Evolutionary conservation across 768 basidiomycete species (phyloP).

Genomic region (Tricholoma hemisulphureum): DNA sequence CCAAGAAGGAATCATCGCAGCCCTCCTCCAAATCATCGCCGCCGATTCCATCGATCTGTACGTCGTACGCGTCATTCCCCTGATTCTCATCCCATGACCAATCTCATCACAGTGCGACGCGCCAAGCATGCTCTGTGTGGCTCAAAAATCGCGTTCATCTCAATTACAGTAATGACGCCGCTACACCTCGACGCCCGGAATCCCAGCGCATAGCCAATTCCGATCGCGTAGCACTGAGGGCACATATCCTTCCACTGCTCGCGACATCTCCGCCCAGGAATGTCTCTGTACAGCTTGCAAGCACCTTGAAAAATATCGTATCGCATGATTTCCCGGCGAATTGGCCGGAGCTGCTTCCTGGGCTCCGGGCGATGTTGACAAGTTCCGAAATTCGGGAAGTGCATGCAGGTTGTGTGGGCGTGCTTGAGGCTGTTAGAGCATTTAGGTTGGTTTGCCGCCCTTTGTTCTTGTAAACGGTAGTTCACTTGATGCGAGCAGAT

Average conservation of each 20-base stretch:
- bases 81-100: neutral
- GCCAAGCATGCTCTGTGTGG: conserved; percentile 84
- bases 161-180: conserved; percentile 54
- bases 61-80: conserved; percentile 43
- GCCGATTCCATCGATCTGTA: conserved; percentile 75
- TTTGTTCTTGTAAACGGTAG: neutral
- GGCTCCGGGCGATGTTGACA: conserved; percentile 59
- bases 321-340: conserved; percentile 74
- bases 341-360: conserved; percentile 71
- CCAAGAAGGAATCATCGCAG: conserved; percentile 82
- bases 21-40: conserved; percentile 82
- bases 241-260: conserved; percentile 66
- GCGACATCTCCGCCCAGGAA: conserved; percentile 61
- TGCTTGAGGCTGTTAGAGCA: conserved; percentile 75
- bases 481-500: conserved; percentile 40
- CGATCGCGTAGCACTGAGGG: conserved; percentile 74
- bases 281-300: conserved; percentile 76
- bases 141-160: conserved; percentile 84
- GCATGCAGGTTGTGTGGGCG: conserved; percentile 76
- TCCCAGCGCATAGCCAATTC: conserved; percentile 58
- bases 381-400: conserved; percentile 71
- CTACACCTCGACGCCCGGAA: conserved; percentile 49
- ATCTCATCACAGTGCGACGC: conserved; percentile 56
- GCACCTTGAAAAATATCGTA: conserved; percentile 69
- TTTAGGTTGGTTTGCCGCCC: conserved; percentile 68